Evolutionary conservation across 805 yeast species (phyloP).

Genomic region (Brettanomyces custersianus): DNA sequence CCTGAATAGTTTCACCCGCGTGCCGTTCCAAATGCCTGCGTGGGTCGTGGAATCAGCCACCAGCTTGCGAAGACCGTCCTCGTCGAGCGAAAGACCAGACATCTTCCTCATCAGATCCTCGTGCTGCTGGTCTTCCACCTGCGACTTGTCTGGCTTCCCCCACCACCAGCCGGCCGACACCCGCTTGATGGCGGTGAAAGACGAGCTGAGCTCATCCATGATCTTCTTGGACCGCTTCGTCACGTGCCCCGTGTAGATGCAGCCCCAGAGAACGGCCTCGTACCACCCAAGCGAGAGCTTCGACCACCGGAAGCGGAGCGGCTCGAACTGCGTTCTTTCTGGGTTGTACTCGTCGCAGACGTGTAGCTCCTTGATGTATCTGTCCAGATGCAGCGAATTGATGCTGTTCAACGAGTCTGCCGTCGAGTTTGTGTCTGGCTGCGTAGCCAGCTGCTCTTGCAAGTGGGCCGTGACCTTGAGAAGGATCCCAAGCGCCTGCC

Average conservation of each 20-base stretch:
- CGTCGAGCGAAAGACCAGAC: slow-evolving; percentile 12
- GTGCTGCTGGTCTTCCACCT: slow-evolving; percentile 1
- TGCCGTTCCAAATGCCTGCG: slow-evolving; percentile 35
- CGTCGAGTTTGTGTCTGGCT: slow-evolving; percentile 14
- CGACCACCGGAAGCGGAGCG: slow-evolving; percentile 55
- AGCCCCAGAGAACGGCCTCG: slow-evolving; percentile 53
- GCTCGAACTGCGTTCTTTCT: slow-evolving; percentile 30
- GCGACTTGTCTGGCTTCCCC: slow-evolving; percentile 7
- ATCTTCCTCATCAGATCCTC: neutral
- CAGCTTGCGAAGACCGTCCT: slow-evolving; percentile 4
- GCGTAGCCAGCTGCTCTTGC: neutral
- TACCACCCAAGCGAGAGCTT: slow-evolving; percentile 68
- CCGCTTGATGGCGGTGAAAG: slow-evolving; percentile 23
- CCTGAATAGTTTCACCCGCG: slow-evolving; percentile 36
- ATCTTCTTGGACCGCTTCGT: slow-evolving; percentile 21
- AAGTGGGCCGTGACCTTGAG: neutral
- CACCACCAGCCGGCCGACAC: slow-evolving; percentile 29
- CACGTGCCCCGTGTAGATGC: slow-evolving; percentile 35
- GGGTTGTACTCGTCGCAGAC: slow-evolving; percentile 33
- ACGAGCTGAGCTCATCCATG: slow-evolving; percentile 27
- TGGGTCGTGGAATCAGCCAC: slow-evolving; percentile 11
- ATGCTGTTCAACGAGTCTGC: slow-evolving; percentile 31
- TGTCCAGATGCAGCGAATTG: slow-evolving; percentile 25
- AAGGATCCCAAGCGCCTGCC: slow-evolving; percentile 26
- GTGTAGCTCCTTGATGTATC: slow-evolving; percentile 7